phyloP scores from a whole-genome alignment of 1,139 yeast genomes.

The Yamadazyma epiphylla region DNA sequence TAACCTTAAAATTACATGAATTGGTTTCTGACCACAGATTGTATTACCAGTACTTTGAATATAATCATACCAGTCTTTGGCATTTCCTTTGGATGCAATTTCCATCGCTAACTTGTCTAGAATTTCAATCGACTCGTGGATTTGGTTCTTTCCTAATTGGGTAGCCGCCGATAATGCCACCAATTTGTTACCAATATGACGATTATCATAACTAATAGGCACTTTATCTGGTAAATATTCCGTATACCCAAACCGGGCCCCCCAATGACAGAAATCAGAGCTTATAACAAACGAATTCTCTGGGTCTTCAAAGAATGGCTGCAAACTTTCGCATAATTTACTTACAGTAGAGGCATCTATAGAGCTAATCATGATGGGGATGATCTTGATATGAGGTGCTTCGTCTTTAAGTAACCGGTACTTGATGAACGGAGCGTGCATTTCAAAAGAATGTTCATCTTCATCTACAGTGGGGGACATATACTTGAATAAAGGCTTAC shows the following conservation, averaged over 20 bases:
- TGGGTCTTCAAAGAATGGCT: conserved; percentile 52
- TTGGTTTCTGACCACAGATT: conserved; percentile 89
- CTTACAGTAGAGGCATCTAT: conserved; percentile 44
- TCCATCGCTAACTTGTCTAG: conserved; percentile 71
- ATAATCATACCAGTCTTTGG: conserved; percentile 62
- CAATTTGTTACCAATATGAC: conserved; percentile 7
- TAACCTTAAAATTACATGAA: conserved; percentile 57
- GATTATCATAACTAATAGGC: background rate
- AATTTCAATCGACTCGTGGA: conserved; percentile 67
- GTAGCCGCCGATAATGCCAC: conserved; percentile 12
- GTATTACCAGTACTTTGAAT: conserved; percentile 75
- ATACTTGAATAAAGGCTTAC: conserved; percentile 33
- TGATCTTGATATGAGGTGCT: conserved; percentile 50
- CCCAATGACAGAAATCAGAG: conserved; percentile 98
- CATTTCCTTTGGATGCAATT: conserved; percentile 52
- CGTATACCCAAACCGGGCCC: conserved; percentile 70
- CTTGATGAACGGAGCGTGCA: conserved; percentile 83
- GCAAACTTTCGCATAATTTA: conserved; percentile 45
- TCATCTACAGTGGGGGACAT: conserved; percentile 67
- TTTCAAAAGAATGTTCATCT: conserved; percentile 90
- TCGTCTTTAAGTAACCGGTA: conserved; percentile 20
- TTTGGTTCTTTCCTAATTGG: conserved; percentile 33
- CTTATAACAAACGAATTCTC: conserved; percentile 73
- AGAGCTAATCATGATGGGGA: conserved; percentile 81
- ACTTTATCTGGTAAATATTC: conserved; percentile 40